A percentile compares a stretch with the other conserved stretches of the same genome.
Evolutionary conservation across 257 asterid species (phyloP).

Genomic region (Oldenlandia corymbosa): DNA sequence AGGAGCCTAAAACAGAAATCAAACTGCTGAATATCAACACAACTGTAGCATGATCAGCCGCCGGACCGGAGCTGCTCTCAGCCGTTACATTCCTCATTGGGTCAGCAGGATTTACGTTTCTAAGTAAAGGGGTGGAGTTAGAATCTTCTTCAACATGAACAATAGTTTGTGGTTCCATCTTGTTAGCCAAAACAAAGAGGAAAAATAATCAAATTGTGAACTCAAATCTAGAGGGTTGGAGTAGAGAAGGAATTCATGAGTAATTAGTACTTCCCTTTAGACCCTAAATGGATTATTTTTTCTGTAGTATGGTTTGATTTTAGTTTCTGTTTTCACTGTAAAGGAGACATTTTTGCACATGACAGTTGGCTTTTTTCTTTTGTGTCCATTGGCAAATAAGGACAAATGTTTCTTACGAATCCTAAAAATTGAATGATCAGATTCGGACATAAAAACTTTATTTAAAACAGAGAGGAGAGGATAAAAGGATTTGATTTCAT

Average conservation of each 20-base stretch:
- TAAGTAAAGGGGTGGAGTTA: constrained; percentile 18
- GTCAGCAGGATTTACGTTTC: not conserved
- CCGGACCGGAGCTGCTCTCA: constrained; percentile 13
- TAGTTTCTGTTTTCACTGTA: not conserved
- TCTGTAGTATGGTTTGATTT: not conserved
- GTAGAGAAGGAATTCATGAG: too few relatives aligned
- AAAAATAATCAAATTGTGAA: not conserved
- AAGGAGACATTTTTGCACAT: not conserved
- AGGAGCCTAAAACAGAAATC: constrained; percentile 79
- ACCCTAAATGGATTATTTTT: not conserved
- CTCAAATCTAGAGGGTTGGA: not conserved
- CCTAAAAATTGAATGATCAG: not conserved
- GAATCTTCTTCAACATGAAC: constrained; percentile 14
- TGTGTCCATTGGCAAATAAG: not conserved
- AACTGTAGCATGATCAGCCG: constrained; percentile 31
- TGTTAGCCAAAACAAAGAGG: not conserved
- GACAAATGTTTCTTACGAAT: not conserved
- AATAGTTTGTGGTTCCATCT: constrained; percentile 12
- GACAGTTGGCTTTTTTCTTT: constrained; percentile 3
- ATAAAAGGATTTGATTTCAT: too few relatives aligned
- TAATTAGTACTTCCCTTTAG: too few relatives aligned
- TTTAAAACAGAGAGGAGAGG: not conserved
- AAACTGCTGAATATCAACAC: constrained; percentile 60
- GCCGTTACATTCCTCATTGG: not conserved
- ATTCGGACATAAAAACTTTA: too few relatives aligned